A percentile compares a stretch with the other conserved stretches of the same genome.
Conservation (phyloP, 495 filamentous ascomycete species). For the Aspergillus saccharolyticus region DNA sequence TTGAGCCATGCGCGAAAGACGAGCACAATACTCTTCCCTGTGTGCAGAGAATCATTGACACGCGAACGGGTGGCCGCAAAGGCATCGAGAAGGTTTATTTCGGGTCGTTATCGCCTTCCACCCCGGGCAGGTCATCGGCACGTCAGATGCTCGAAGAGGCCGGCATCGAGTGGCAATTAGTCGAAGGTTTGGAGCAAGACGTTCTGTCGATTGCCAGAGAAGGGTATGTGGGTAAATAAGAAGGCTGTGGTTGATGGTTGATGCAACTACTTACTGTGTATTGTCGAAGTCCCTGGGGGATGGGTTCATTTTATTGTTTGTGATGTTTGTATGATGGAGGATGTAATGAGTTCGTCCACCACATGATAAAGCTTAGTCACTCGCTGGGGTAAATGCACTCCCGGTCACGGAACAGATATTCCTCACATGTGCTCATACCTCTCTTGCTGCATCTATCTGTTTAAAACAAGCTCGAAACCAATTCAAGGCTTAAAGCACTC, state of each 20-base stretch:
- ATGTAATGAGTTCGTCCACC: too few relatives aligned
- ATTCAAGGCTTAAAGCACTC: too few relatives aligned
- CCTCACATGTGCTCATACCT: too few relatives aligned
- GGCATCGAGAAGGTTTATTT: neutral
- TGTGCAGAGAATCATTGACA: neutral
- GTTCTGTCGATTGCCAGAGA: neutral
- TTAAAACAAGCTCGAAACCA: too few relatives aligned
- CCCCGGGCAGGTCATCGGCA: neutral
- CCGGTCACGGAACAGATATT: too few relatives aligned
- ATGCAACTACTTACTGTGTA: too few relatives aligned
- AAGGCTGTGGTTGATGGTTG: neutral
- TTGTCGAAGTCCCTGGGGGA: too few relatives aligned
- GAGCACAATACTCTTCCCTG: neutral
- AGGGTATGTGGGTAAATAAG: neutral
- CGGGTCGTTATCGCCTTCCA: neutral
- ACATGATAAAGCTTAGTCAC: too few relatives aligned
- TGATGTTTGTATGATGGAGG: too few relatives aligned
- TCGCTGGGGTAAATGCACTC: too few relatives aligned
- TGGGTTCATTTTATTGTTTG: too few relatives aligned
- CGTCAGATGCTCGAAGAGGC: neutral
- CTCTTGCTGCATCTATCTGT: too few relatives aligned
- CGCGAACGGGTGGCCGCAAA: neutral
- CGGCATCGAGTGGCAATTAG: neutral
- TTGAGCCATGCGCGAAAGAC: neutral
- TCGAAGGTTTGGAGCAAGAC: neutral